Evolutionary conservation across 768 basidiomycete species (phyloP).

Genomic region (Boletus reticuloceps): DNA sequence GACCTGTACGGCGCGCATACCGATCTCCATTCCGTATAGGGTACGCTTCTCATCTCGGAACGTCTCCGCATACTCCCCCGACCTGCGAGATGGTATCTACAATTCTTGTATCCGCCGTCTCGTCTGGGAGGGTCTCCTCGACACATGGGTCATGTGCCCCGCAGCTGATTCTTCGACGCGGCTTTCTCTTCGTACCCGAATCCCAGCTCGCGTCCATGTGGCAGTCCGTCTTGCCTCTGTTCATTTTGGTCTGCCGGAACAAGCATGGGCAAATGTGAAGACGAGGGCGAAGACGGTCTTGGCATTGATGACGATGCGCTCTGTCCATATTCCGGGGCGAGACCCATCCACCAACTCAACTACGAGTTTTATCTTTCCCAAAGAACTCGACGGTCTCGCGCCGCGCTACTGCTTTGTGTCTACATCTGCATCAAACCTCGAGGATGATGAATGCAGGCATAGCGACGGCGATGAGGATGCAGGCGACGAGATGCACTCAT

Average conservation of each 20-base stretch:
- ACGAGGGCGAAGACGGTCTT: too few species aligned
- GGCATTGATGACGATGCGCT: slow-evolving; percentile 53
- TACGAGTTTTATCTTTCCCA: slow-evolving; percentile 71
- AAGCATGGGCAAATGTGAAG: neutral
- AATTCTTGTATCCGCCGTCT: slow-evolving; percentile 85
- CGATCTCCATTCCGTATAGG: slow-evolving; percentile 91
- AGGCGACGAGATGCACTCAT: neutral
- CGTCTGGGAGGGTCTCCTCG: slow-evolving; percentile 78
- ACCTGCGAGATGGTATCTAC: slow-evolving; percentile 79
- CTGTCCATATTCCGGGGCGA: slow-evolving; percentile 80
- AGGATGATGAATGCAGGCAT: too few species aligned
- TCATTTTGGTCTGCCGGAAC: neutral
- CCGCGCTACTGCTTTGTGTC: neutral
- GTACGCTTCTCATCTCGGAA: slow-evolving; percentile 79
- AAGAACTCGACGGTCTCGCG: slow-evolving; percentile 49
- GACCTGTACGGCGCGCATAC: neutral
- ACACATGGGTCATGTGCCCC: slow-evolving; percentile 66
- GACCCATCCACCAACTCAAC: slow-evolving; percentile 71
- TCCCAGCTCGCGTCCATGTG: slow-evolving; percentile 15
- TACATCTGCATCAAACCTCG: too few species aligned
- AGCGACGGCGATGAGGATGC: neutral
- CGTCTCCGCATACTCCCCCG: slow-evolving; percentile 64
- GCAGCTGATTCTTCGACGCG: too few species aligned
- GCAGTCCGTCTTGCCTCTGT: slow-evolving; percentile 23
- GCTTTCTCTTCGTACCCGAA: neutral